Evolutionary conservation across 2,329 filamentous ascomycete species (phyloP).

Genomic region (Exophiala oligosperma): DNA sequence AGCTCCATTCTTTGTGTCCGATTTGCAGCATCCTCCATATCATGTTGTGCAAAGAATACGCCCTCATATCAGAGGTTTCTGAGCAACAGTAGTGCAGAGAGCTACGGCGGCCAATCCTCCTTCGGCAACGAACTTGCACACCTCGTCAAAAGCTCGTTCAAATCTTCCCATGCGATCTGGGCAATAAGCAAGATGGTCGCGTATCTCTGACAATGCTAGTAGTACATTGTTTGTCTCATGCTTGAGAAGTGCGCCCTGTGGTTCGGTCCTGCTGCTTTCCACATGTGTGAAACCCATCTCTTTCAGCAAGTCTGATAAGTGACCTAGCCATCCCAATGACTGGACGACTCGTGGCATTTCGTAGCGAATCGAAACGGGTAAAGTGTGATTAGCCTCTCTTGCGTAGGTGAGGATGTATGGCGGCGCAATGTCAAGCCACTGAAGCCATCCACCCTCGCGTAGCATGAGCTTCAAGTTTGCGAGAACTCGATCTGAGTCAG

Average conservation of each 20-base stretch:
- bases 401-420: not conserved
- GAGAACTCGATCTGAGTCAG: not conserved
- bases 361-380: not conserved
- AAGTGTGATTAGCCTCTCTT: not conserved
- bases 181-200: not conserved
- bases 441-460: not conserved
- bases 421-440: not conserved
- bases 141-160: not conserved
- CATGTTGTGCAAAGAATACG: too few species aligned
- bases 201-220: not conserved
- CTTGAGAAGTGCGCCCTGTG: not conserved
- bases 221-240: not conserved
- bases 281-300: not conserved
- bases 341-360: not conserved
- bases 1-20: too few species aligned
- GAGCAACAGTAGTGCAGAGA: not conserved
- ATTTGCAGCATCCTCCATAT: too few species aligned
- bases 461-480: not conserved
- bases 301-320: not conserved
- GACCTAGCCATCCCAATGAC: not conserved
- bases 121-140: not conserved
- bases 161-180: not conserved
- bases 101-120: not conserved
- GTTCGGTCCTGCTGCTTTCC: not conserved
- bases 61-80: not conserved